Percentiles rank a stretch among this genome's conserved stretches.
Evolutionary conservation across 2,329 filamentous ascomycete species (phyloP).

Genomic region (Aspergillus pseudonomiae): DNA sequence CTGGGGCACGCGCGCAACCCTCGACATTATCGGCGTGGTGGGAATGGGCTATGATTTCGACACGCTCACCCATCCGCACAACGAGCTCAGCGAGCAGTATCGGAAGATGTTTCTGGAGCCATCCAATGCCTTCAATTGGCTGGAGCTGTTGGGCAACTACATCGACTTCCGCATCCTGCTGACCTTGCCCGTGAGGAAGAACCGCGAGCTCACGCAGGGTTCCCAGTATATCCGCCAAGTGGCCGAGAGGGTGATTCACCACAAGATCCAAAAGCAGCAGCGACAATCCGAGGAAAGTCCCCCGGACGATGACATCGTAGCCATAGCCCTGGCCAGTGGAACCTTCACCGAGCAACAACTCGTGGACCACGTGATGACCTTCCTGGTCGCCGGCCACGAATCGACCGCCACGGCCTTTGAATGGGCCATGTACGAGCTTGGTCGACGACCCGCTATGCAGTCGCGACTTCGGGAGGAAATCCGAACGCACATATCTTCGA

Average conservation of each 20-base stretch:
- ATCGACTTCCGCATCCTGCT: neutral
- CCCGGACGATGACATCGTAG: neutral
- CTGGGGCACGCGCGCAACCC: conserved; percentile 67
- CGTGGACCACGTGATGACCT: neutral
- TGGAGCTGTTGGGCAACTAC: neutral
- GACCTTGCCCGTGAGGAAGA: neutral
- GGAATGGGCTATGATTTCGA: conserved; percentile 69
- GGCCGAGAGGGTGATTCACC: neutral
- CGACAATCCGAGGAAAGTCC: too few species aligned
- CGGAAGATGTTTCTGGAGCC: neutral
- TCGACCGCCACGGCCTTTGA: neutral
- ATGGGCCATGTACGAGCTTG: neutral
- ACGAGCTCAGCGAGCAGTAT: conserved; percentile 44
- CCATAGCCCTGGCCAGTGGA: neutral
- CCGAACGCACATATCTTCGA: conserved; percentile 2
- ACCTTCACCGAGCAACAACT: neutral
- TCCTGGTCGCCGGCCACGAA: neutral
- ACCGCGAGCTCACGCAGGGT: neutral
- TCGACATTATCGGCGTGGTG: conserved; percentile 71
- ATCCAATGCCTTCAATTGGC: neutral
- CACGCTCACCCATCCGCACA: conserved; percentile 60
- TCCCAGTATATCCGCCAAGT: neutral
- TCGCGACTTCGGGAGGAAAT: conserved; percentile 2
- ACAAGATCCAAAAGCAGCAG: neutral
- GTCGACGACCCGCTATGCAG: neutral